Conservation (phyloP, 1,284 basidiomycete genomes). For the Marasmius sp. region DNA sequence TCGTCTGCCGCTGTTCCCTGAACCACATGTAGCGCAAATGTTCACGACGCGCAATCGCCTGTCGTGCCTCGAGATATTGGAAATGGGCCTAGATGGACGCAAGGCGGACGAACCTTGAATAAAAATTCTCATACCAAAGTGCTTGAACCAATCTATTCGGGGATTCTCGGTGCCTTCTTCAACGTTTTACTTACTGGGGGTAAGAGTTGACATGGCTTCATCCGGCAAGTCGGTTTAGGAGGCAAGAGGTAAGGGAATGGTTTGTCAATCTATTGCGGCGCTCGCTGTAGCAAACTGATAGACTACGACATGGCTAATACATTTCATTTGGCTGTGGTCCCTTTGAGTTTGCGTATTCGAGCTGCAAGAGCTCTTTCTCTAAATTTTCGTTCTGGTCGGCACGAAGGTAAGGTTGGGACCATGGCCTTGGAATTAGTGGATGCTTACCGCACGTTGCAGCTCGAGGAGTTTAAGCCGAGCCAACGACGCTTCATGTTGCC, state of each 20-base stretch:
- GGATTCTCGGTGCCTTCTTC: too few species aligned
- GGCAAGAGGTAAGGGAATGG: not conserved
- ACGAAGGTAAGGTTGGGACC: not conserved
- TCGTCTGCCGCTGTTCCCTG: too few species aligned
- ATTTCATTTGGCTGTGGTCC: too few species aligned
- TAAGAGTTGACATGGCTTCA: not conserved
- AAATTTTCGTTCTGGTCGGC: slow-evolving; percentile 27
- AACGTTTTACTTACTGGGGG: too few species aligned
- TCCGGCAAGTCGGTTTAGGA: not conserved
- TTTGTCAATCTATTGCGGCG: not conserved
- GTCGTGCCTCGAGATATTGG: too few species aligned
- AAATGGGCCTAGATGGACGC: too few species aligned
- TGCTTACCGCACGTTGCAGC: slow-evolving; percentile 61
- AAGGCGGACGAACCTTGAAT: too few species aligned
- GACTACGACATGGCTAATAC: not conserved
- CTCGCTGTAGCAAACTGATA: not conserved
- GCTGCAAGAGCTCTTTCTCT: slow-evolving; percentile 9
- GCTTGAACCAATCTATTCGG: too few species aligned
- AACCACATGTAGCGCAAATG: too few species aligned
- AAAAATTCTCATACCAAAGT: too few species aligned
- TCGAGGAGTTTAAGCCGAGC: slow-evolving; percentile 62
- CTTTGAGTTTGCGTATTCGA: not conserved
- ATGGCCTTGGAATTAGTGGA: not conserved
- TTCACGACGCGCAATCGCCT: too few species aligned
- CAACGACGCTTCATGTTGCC: slow-evolving; percentile 61